Base-by-base conservation (phyloP, 192 early-diverging fungal genomes). In the Funneliformis geosporum region DNA sequence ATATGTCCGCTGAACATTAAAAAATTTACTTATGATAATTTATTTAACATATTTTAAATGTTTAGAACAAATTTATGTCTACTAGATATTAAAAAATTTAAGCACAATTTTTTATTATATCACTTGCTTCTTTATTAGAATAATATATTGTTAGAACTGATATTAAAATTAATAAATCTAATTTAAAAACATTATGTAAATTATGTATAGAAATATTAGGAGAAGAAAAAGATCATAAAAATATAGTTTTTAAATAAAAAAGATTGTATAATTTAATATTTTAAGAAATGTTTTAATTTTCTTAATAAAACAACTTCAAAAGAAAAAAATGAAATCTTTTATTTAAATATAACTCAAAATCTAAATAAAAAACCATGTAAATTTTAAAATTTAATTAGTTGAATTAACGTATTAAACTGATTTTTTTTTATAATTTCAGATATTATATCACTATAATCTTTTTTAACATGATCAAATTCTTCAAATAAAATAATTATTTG, bases 201-300 rank as follows among this genome's bases (percentile, higher is more conserved):
- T 5, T 43, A n/a, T 72, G 44, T 72, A 21, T 72, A 25, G 23
- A 72, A 55, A 2, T 9, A n/a, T 33, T 73, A 16, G 46, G 44
- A 14, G 23, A 73, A 4, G 38, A 46, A 25, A 23, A 23, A 27
- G 71, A 46, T 1, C 46, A 6, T 11, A n/a, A 28, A 50, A 73
- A 55, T 50, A 25, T 33, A 27, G 21, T 73, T 73, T 73, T 46
- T 23, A 46, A 73, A 73, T 27, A 73, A 73, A 50, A 73, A 55
- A 27, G 71, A 73, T 73, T 0, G 71, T 25, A 73, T 73, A 73
- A 33, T 4, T 11, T 11, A n/a, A n/a, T 46, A 73, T 27, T 55
- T 73, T 23, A 73, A 73, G 55, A 73, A 73, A 55, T 73, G 71
- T 73, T 0, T 27, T 55, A 25, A 73, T 25, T 73, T 73, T 73